A percentile compares a stretch with the other conserved stretches of the same genome.
Conservation (phyloP, 2,329 filamentous ascomycete species). For the Epicoccum sorghinum region DNA sequence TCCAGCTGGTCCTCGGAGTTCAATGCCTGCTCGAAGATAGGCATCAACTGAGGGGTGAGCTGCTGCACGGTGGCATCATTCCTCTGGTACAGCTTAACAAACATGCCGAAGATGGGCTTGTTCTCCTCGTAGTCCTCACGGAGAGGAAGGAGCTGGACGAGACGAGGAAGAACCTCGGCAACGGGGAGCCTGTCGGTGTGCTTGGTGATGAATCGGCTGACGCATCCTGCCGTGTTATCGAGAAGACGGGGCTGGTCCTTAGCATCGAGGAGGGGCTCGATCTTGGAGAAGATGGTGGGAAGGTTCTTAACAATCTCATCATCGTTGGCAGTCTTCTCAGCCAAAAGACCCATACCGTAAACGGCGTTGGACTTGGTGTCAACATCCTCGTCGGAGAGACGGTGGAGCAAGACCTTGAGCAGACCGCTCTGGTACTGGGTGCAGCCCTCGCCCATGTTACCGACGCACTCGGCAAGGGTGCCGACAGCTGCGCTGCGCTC, state of each 20-base stretch:
- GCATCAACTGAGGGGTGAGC: slow-evolving; percentile 72
- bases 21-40: slow-evolving; percentile 75
- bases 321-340: slow-evolving; percentile 77
- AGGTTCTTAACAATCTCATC: slow-evolving; percentile 77
- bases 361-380: slow-evolving; percentile 96
- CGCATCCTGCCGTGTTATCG: slow-evolving; percentile 91
- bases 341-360: slow-evolving; percentile 85
- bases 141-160: slow-evolving; percentile 81
- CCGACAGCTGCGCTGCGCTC: slow-evolving; percentile 91
- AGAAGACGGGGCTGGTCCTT: slow-evolving; percentile 80
- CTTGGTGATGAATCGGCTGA: slow-evolving; percentile 89
- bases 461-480: slow-evolving; percentile 87
- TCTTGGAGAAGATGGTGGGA: slow-evolving; percentile 77
- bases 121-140: slow-evolving; percentile 98
- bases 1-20: slow-evolving; percentile 77
- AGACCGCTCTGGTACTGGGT: slow-evolving; percentile 80
- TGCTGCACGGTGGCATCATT: slow-evolving; percentile 72
- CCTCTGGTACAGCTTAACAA: slow-evolving; percentile 80
- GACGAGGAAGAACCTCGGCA: slow-evolving; percentile 77
- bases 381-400: slow-evolving; percentile 84
- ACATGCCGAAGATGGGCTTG: slow-evolving; percentile 87
- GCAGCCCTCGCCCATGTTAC: slow-evolving; percentile 80
- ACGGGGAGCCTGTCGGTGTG: slow-evolving; percentile 84
- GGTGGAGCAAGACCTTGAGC: slow-evolving; percentile 81
- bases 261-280: slow-evolving; percentile 82